Evolutionary conservation across 441 rosid genomes (phyloP).

Genomic region (Gossypium gossypioides): DNA sequence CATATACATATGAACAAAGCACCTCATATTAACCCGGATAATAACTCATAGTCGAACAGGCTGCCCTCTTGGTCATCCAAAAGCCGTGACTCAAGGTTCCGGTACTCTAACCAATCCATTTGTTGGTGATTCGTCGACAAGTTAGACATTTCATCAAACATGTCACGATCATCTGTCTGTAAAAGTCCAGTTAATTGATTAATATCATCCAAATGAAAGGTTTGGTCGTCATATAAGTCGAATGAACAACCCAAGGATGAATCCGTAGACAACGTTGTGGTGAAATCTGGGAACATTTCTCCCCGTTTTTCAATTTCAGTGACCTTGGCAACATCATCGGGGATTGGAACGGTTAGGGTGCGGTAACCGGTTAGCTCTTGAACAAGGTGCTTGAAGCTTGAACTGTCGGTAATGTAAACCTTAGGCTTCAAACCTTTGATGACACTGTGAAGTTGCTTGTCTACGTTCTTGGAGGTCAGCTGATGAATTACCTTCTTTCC

Average conservation of each 20-base stretch:
- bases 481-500: slow-evolving; percentile 2
- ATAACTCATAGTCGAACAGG: slow-evolving; percentile 1
- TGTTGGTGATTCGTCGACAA: neutral
- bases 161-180: neutral
- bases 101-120: neutral
- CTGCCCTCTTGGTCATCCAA: neutral
- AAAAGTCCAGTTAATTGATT: neutral
- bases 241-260: neutral
- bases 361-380: slow-evolving; percentile 11
- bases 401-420: slow-evolving; percentile 12
- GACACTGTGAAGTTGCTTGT: slow-evolving; percentile 1
- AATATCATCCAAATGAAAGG: neutral
- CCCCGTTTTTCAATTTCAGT: neutral
- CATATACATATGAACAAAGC: neutral
- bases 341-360: neutral
- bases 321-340: neutral
- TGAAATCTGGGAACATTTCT: neutral
- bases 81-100: slow-evolving; percentile 12
- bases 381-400: slow-evolving; percentile 13
- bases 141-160: neutral
- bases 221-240: neutral
- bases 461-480: neutral
- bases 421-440: slow-evolving; percentile 13
- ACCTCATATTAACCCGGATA: neutral
- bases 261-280: neutral